These are phyloP conservation scores for Tuber borchii DNA, from an alignment of 495 filamentous ascomycete genomes.

Conservation along the genomic window DNA sequence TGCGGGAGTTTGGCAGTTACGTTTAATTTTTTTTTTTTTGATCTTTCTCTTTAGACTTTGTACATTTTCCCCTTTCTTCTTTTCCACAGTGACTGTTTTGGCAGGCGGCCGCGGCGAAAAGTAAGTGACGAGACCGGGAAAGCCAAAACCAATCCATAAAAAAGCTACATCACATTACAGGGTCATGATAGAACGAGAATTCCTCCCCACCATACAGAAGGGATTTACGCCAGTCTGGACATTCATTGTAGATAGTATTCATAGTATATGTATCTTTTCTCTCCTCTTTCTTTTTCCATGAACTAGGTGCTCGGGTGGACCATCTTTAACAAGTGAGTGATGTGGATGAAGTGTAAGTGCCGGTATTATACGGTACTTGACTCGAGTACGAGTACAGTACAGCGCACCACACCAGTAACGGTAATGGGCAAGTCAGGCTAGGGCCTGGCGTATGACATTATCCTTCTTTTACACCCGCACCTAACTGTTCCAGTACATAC, in stretches of 20 bases:
- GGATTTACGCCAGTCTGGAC: not conserved
- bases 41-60: not conserved
- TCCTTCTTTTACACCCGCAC: not conserved
- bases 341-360: not conserved
- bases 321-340: not conserved
- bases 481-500: too few species aligned
- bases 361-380: too few species aligned
- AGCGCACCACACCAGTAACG: not conserved
- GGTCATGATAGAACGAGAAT: not conserved
- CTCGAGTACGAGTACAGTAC: too few species aligned
- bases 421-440: not conserved
- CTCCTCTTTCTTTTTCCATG: not conserved
- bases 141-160: not conserved
- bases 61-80: not conserved
- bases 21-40: not conserved
- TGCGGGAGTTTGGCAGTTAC: not conserved
- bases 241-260: not conserved
- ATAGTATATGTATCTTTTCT: not conserved
- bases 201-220: not conserved
- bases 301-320: not conserved
- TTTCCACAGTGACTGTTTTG: not conserved
- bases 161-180: not conserved
- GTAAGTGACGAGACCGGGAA: not conserved
- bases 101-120: not conserved
- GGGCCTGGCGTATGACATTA: not conserved